Base-by-base conservation (phyloP, 1,284 basidiomycete species). In the Cryptococcus jaspeensis region DNA sequence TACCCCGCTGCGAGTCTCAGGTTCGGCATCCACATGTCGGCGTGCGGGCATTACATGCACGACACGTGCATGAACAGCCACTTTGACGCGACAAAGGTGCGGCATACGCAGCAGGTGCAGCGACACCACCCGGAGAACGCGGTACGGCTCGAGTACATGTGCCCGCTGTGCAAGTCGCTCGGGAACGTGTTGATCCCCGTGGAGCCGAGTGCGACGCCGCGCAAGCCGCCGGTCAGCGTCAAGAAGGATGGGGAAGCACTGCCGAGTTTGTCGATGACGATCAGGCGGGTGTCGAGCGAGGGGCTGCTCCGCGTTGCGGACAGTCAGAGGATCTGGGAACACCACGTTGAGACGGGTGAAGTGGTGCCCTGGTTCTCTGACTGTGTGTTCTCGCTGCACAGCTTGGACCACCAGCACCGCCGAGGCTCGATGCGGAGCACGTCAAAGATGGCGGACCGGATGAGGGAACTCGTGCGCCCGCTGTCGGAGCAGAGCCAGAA, bases 31-130 rank as follows among this genome's bases (percentile, higher is more conserved):
- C 84, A 94, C 70, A 82, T 88, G 4, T 94, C 93, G 3, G 88
- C 93, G 25, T 99, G 95, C 76, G 92, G 89, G 38, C 96, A 99
- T 73, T 87, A 94, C 82, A 99, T 99, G 94, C 96, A 99, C 78
- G 80, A 95, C 59, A 85, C 87, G 41, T 99, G 96, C 78, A 97
- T 99, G 80, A 87, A 89, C 56, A 87, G 88, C 1, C 99, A 99
- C 75, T 92, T 85, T 65, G 78, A 84, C 3, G 92, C 92, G 16
- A 89, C 96, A 53, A 85, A 92, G 55, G 87, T 89, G 62, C 86
- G 95, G 16, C 96, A 99, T 74, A 85, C 89, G 5, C 82, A 87
- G 0, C 95, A 99, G 69, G 86, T 91, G 3, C 92, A 92, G 7
- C 83, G 96, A 36, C 94, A 95, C 66, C 95, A 98, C 69, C 95